These are phyloP conservation scores for Stachybotrys elegans DNA, from an alignment of 2,329 filamentous ascomycete genomes.

Conservation along the genomic window DNA sequence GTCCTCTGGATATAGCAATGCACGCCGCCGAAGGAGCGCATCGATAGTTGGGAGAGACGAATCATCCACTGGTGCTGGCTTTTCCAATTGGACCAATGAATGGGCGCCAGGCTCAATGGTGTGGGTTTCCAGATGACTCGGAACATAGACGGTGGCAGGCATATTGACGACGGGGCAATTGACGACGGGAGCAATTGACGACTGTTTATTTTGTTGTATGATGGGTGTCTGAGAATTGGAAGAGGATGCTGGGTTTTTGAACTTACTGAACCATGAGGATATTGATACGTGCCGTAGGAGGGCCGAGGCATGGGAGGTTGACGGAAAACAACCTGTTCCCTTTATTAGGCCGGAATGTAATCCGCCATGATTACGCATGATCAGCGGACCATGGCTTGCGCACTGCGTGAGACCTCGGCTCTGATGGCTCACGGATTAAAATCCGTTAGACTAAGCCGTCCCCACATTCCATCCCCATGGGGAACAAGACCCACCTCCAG, in stretches of 20 bases:
- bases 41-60: slow-evolving; percentile 17
- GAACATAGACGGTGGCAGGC: slow-evolving; percentile 11
- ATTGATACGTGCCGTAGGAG: too few species aligned
- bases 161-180: slow-evolving; percentile 5
- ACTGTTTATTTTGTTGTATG: slow-evolving; percentile 1
- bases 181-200: neutral
- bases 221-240: too few species aligned
- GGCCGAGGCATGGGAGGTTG: neutral
- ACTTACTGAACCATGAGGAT: too few species aligned
- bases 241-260: too few species aligned
- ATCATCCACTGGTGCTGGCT: slow-evolving; percentile 6
- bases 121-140: slow-evolving; percentile 8
- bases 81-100: neutral
- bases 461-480: neutral
- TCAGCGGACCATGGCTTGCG: too few species aligned
- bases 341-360: neutral
- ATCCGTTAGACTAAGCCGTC: neutral
- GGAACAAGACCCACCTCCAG: too few species aligned
- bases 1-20: slow-evolving; percentile 22
- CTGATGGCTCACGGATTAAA: neutral
- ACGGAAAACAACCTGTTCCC: neutral
- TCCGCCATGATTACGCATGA: too few species aligned
- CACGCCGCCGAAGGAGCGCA: slow-evolving; percentile 17
- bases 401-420: too few species aligned
- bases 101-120: neutral